These are phyloP conservation scores for Kernera saxatilis DNA, from an alignment of 345 rosid genomes.

Conservation along the genomic window DNA sequence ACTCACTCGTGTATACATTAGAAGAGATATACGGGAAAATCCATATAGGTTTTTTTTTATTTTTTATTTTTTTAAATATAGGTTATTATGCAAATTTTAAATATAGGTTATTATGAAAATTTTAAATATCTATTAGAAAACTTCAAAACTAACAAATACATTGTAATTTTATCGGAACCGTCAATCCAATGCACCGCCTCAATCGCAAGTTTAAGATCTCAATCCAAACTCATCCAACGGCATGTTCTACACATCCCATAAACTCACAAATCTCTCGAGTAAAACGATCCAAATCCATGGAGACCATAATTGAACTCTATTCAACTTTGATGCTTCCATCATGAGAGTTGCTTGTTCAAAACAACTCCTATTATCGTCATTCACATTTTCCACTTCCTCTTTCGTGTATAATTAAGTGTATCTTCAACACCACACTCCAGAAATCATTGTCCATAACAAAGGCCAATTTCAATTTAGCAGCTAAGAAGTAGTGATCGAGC, in stretches of 20 bases:
- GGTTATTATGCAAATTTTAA: too few relatives aligned
- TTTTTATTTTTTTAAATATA: too few relatives aligned
- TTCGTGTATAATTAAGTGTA: constrained; percentile 73
- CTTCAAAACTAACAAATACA: background rate
- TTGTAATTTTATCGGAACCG: background rate
- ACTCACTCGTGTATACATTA: too few relatives aligned
- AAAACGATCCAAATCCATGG: constrained; percentile 1
- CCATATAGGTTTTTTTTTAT: too few relatives aligned
- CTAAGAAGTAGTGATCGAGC: background rate
- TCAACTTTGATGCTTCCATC: constrained; percentile 81
- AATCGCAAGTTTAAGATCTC: too few relatives aligned
- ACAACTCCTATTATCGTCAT: constrained; percentile 86
- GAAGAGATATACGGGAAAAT: too few relatives aligned
- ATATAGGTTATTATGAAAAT: too few relatives aligned
- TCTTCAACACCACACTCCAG: constrained; percentile 72
- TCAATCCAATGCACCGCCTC: too few relatives aligned
- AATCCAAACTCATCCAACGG: too few relatives aligned
- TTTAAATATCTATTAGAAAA: too few relatives aligned
- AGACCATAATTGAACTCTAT: background rate
- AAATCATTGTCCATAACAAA: constrained; percentile 54
- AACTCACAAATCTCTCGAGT: background rate
- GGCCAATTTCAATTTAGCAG: background rate
- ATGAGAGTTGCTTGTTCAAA: constrained; percentile 65
- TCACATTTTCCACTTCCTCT: constrained; percentile 89
- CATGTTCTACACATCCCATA: constrained; percentile 12